Evolutionary conservation across 768 basidiomycete genomes (phyloP), one percentile per base, ranked within the genome.

Genomic region (Leccinellum rugosiceps): DNA sequence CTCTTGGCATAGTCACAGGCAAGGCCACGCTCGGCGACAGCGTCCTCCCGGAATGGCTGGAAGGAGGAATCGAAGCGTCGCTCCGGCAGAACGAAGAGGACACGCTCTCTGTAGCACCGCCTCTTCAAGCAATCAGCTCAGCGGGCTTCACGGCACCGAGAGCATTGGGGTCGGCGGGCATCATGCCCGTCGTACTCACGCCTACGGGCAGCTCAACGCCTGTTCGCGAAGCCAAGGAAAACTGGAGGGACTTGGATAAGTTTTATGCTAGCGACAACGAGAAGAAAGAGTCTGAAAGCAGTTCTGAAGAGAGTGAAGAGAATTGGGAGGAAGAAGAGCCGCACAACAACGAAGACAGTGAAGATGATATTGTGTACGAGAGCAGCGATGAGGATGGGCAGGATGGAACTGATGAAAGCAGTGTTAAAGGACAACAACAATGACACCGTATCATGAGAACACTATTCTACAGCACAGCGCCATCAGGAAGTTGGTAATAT

Each of bases 1-100:
- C 90, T 2, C 73, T 92, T 58, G 82, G 80, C 10, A 73, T 84
- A 17, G 76, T 92, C 38, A 83, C 80, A 3, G 82, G 83, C 2
- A 83, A 78, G 66, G 72, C 76, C 11, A 59, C 84, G 68, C 76
- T 73, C 5, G 74, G 56, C 9, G 68, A 72, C 28, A 75, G 70
- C 31, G 51, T 76, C 55, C 72, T 96, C 0, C 91, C 92, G 0
- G 92, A 92, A 64, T 97, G 95, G 95, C 78, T 90, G 6, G 92
- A 95, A 70, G 78, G 83, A 54, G 94, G 93, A 0, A 91, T 91
- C 4, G 91, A 94, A 62, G 75, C 90, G 1, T 77, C 81, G 0
- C 72, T 98, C 55, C 81, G 95, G 57, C 88, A 93, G 58, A 77
- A 75, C 19, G 82, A 80, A 47, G 85, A 87, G 10, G 87, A 88